Base-by-base conservation (phyloP, 306 rosid genomes). In the Sindora glabra region DNA sequence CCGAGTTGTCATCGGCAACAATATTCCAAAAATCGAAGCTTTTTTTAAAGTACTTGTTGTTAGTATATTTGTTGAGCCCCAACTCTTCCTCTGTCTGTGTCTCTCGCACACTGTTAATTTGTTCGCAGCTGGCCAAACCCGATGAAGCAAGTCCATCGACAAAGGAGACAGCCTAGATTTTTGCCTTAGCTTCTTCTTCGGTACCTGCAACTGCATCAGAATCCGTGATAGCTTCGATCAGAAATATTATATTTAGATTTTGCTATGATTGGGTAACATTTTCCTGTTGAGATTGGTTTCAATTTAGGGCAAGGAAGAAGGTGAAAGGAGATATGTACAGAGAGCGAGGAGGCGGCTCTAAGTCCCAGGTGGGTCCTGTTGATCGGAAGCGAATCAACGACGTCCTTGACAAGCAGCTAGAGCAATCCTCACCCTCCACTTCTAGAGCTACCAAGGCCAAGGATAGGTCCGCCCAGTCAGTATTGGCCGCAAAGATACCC, bases 391-490 rank as follows among this genome's bases (percentile, higher is more conserved):
- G 85, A 60, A 75, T 86, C 80, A 83, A 78, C 77, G 95, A 83
- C 9, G 87, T 80, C 9, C 73, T 83, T 5, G 95, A 86, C 44
- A 86, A 83, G 71, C 86, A 81, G 74, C 77, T 86, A 6, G 83
- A 86, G 45, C 83, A 83, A 78, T 83, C 95, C 65, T 83, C 87
- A n/a, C 80, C 95, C n/a, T 83, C 90, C 42, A 74, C 95, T 55
- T 83, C 95, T 41, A 74, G 83, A 52, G 48, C 83, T 22, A 44
- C 63, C 71, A 83, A 74, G 76, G 80, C 71, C 65, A 81, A 74
- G 77, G 88, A 81, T 21, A 59, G 68, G 58, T 59, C 73, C 18
- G 59, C 44, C 26, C 72, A 62, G 55, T 29, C 83, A n/a, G 29
- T 70, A 7, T 48, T 71, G 10, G 69, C 76, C 69, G 66, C 66